Percentiles rank a stretch among this genome's conserved stretches.
phyloP scores from a whole-genome alignment of 2,329 filamentous ascomycete species.

The Elsinoe australis region DNA sequence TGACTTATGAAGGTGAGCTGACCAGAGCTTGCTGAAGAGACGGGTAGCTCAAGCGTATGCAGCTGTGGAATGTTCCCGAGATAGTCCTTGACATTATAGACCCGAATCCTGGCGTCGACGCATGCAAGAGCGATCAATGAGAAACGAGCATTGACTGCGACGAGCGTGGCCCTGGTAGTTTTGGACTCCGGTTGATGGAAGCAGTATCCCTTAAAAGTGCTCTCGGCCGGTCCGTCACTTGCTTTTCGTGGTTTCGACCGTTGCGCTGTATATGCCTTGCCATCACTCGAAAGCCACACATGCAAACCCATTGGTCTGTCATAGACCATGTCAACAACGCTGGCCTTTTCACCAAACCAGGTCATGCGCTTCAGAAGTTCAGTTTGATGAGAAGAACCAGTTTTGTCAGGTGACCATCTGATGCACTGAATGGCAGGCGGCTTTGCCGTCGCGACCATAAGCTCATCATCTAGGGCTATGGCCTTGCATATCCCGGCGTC shows the following conservation, averaged over 20 bases:
- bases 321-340: slow-evolving; percentile 75
- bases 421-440: slow-evolving; percentile 96
- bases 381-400: slow-evolving; percentile 77
- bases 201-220: slow-evolving; percentile 80
- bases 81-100: slow-evolving; percentile 93
- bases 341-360: slow-evolving; percentile 70
- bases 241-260: slow-evolving; percentile 40
- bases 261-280: slow-evolving; percentile 85
- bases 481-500: slow-evolving; percentile 88
- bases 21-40: slow-evolving; percentile 61
- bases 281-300: slow-evolving; percentile 85
- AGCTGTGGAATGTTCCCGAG: slow-evolving; percentile 84
- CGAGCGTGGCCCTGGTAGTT: slow-evolving; percentile 57
- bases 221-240: slow-evolving; percentile 45
- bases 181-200: slow-evolving; percentile 67
- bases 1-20: slow-evolving; percentile 67
- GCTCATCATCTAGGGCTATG: slow-evolving; percentile 82
- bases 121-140: slow-evolving; percentile 87
- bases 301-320: slow-evolving; percentile 94
- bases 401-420: slow-evolving; percentile 78
- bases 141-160: slow-evolving; percentile 88
- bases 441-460: slow-evolving; percentile 84
- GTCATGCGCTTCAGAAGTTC: slow-evolving; percentile 81
- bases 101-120: slow-evolving; percentile 65
- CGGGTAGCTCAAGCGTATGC: slow-evolving; percentile 64